Conservation (phyloP, 164 flowering plant species). For the Chimonanthus salicifolius region DNA sequence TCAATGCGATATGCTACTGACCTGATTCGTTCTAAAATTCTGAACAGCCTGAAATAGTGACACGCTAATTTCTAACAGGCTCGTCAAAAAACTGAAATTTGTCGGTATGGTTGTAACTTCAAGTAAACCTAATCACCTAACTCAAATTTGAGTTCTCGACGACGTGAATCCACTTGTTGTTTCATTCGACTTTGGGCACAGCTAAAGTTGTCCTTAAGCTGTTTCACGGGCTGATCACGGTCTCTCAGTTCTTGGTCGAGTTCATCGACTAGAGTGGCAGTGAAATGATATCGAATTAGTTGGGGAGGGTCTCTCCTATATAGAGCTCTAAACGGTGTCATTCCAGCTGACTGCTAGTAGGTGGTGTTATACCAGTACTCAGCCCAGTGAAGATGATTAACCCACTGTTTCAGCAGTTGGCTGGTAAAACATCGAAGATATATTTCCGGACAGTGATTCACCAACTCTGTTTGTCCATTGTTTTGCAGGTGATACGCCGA, state of each 20-base stretch:
- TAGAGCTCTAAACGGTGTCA: background rate
- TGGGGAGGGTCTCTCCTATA: background rate
- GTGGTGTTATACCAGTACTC: background rate
- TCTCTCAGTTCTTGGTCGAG: background rate
- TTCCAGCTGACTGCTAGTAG: background rate
- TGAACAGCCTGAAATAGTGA: too few relatives aligned
- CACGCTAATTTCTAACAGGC: too few relatives aligned
- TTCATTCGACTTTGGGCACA: background rate
- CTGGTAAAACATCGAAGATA: background rate
- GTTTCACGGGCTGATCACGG: background rate
- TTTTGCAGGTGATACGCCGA: background rate
- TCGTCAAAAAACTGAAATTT: too few relatives aligned
- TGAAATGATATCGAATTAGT: too few relatives aligned
- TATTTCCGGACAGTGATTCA: background rate
- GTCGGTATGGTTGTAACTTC: background rate
- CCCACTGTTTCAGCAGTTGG: background rate
- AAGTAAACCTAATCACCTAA: background rate
- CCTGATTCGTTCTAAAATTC: too few relatives aligned
- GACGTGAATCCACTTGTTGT: background rate
- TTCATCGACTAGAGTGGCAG: too few relatives aligned
- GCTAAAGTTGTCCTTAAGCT: background rate
- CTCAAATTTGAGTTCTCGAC: background rate
- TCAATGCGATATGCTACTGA: too few relatives aligned
- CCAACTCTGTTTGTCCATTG: constrained; percentile 1
- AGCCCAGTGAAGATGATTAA: background rate